Percentiles rank a stretch among this genome's conserved stretches.
These are phyloP conservation scores for Exophiala aquamarina DNA, from an alignment of 2,329 filamentous ascomycete genomes.

Conservation along the genomic window DNA sequence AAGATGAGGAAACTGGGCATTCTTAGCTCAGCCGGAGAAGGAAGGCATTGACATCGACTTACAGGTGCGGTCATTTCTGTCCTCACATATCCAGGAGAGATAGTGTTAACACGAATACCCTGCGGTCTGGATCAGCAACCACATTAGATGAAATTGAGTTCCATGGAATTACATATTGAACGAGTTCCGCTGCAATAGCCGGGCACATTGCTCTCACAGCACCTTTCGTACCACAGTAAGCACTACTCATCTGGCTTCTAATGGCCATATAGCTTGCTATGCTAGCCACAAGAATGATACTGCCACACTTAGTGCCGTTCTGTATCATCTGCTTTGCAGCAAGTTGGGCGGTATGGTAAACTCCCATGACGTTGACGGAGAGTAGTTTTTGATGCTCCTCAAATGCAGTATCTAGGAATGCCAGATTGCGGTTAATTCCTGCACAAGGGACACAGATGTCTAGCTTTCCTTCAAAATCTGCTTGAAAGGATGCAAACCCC, in stretches of 20 bases:
- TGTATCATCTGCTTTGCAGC: slow-evolving; percentile 53
- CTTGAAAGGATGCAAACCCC: slow-evolving; percentile 36
- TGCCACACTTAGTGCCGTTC: slow-evolving; percentile 51
- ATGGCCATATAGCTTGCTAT: slow-evolving; percentile 55
- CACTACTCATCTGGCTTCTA: slow-evolving; percentile 48
- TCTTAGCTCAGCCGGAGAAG: slow-evolving; percentile 2
- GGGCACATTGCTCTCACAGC: slow-evolving; percentile 49
- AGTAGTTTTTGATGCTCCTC: slow-evolving; percentile 44
- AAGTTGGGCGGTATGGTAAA: slow-evolving; percentile 49
- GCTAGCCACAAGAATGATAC: slow-evolving; percentile 55
- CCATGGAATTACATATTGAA: slow-evolving; percentile 37
- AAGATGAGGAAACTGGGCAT: slow-evolving; percentile 44
- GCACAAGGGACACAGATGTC: slow-evolving; percentile 49
- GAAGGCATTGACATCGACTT: slow-evolving; percentile 12
- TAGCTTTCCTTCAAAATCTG: slow-evolving; percentile 38
- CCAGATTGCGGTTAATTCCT: slow-evolving; percentile 46
- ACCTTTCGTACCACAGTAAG: slow-evolving; percentile 50
- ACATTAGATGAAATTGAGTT: too few relatives aligned
- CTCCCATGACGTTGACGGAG: slow-evolving; percentile 45
- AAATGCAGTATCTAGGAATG: slow-evolving; percentile 47
- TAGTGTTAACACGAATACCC: slow-evolving; percentile 44
- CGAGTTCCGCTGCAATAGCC: slow-evolving; percentile 48
- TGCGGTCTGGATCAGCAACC: slow-evolving; percentile 28
- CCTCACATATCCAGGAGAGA: slow-evolving; percentile 43
- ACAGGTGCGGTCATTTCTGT: slow-evolving; percentile 38